phyloP scores from a whole-genome alignment of 106 monocot genomes.

The Vanilla planifolia region DNA sequence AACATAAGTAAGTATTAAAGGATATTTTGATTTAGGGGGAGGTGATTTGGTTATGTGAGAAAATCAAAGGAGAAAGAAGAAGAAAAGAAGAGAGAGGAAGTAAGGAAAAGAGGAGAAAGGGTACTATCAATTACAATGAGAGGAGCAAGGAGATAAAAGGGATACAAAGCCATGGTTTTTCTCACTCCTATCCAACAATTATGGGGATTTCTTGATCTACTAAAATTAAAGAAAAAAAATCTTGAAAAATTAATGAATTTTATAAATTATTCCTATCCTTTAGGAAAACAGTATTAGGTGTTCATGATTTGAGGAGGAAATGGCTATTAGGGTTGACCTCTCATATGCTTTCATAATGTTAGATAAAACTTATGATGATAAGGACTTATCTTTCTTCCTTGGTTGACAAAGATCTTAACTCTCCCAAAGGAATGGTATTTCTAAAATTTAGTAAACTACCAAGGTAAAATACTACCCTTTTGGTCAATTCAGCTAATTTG shows the following conservation, averaged over 20 bases:
- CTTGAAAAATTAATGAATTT: neutral
- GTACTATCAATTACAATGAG: too few relatives aligned
- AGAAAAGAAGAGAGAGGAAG: too few relatives aligned
- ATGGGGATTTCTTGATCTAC: neutral
- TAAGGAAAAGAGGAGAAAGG: too few relatives aligned
- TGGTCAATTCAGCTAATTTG: constrained; percentile 19
- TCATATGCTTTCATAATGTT: constrained; percentile 19
- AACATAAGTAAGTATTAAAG: too few relatives aligned
- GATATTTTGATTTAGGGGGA: too few relatives aligned
- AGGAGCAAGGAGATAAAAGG: too few relatives aligned
- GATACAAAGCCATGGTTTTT: neutral
- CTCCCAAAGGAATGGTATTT: constrained; percentile 21
- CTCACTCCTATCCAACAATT: neutral
- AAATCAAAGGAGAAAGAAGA: too few relatives aligned
- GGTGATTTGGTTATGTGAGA: too few relatives aligned
- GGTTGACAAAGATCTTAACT: constrained; percentile 13
- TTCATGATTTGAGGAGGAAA: constrained; percentile 6
- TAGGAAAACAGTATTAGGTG: too few relatives aligned
- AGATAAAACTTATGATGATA: constrained; percentile 12
- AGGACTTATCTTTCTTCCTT: constrained; percentile 13
- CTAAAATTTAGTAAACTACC: constrained; percentile 38
- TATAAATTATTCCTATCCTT: too few relatives aligned
- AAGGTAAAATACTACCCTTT: constrained; percentile 30
- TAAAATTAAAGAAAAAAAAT: neutral
- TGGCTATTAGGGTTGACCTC: neutral